Base-by-base conservation (phyloP, 1,284 basidiomycete genomes). In the Retiboletus flavoniger region DNA sequence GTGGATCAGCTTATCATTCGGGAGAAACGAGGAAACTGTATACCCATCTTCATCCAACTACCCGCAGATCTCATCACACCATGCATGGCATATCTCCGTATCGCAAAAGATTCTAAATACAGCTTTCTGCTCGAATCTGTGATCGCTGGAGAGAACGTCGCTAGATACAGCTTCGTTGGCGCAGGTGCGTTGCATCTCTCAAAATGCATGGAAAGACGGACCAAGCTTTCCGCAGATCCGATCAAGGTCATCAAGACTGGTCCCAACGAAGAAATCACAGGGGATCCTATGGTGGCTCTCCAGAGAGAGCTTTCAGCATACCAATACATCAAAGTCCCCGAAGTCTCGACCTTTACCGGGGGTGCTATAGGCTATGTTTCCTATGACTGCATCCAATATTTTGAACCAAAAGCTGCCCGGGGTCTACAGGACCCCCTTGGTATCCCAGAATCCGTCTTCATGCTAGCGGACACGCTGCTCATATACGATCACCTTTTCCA, bases 401-500 rank as follows among this genome's bases (percentile, higher is more conserved):
- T 99, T 67, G 97, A 99, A 74, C 93, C 96, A 52, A 94, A 92
- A 74, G 96, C 95, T 4, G 80, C 82, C 29, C 79, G 83, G 41
- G 77, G 85, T 21, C 79, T 91, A 47, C 80, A 82, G 55, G 93
- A 97, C 60, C 75, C 87, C 13, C 76, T 96, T 24, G 81, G 82
- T 19, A 91, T 99, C 50, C 97, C 97, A 4, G 97, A 99, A 71
- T 89, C 95, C 16, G 83, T 95, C 59, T 98, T 98, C 78, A 97
- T 99, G 93, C 83, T 99, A 51, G 89, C 92, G 62, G 94, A 98
- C 71, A 94, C 91, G 7, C 82, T 98, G 56, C 83, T 99, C 70
- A 86, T 98, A 67, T 99, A 95, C 72, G 97, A 99, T 72, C 97
- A 99, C 74, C 88, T 98, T 60, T 98, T 84, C 78, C 95, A 98